phyloP scores from a whole-genome alignment of 352 stramenopile species.

The Aphanomyces cochlioides region DNA sequence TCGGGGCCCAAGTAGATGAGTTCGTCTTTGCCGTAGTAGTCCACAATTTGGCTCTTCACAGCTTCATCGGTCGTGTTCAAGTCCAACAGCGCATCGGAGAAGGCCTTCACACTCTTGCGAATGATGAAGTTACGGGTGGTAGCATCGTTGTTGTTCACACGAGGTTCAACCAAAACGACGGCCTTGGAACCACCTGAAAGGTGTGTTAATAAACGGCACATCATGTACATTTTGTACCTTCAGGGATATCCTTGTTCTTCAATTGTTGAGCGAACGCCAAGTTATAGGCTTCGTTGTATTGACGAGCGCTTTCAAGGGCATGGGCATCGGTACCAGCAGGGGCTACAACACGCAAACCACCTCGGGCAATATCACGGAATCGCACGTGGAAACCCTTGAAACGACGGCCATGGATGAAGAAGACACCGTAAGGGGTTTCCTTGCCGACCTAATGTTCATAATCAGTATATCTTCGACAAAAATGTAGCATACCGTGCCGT shows the following conservation, averaged over 20 bases:
- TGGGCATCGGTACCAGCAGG: slow-evolving; percentile 83
- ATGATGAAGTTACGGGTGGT: slow-evolving; percentile 65
- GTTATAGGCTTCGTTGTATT: slow-evolving; percentile 96
- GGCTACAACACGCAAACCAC: slow-evolving; percentile 95
- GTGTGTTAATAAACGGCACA: too few relatives aligned
- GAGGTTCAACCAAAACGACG: slow-evolving; percentile 93
- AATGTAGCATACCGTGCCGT: slow-evolving; percentile 38
- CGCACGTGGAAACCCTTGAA: slow-evolving; percentile 98
- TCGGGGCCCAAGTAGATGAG: slow-evolving; percentile 97
- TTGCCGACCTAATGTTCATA: slow-evolving; percentile 19
- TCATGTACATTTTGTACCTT: slow-evolving; percentile 42
- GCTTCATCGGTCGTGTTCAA: slow-evolving; percentile 89
- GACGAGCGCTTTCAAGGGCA: slow-evolving; percentile 81
- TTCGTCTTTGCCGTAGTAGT: slow-evolving; percentile 84
- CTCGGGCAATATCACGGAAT: slow-evolving; percentile 96
- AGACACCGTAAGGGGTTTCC: slow-evolving; percentile 90
- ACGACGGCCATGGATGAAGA: slow-evolving; percentile 93
- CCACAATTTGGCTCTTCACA: slow-evolving; percentile 70
- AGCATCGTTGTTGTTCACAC: slow-evolving; percentile 82
- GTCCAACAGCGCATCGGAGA: slow-evolving; percentile 96
- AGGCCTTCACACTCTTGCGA: slow-evolving; percentile 96
- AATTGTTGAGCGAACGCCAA: slow-evolving; percentile 96
- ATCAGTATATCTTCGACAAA: too few relatives aligned
- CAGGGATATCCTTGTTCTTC: slow-evolving; percentile 99
- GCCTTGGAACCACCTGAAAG: slow-evolving; percentile 89